A percentile compares a stretch with the other conserved stretches of the same genome.
phyloP scores from a whole-genome alignment of 768 basidiomycete genomes.

The Sistotremastrum niveocremeum region DNA sequence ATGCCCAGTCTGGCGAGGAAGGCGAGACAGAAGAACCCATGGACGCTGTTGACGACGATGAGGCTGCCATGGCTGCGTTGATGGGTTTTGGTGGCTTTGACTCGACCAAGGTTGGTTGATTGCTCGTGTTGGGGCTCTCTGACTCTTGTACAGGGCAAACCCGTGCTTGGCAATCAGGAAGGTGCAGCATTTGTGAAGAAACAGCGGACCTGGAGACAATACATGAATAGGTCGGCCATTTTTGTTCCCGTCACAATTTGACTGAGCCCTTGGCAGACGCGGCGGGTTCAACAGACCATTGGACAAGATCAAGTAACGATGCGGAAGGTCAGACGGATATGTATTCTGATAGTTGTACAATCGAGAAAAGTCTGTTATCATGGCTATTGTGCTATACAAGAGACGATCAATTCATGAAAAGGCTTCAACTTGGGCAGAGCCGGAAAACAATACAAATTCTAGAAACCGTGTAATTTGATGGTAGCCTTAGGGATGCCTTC shows the following conservation, averaged over 20 bases:
- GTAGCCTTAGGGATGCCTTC: constrained; percentile 65
- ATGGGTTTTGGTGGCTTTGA: constrained; percentile 89
- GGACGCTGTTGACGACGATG: constrained; percentile 49
- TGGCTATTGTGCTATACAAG: too few relatives aligned
- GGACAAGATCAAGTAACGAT: constrained; percentile 79
- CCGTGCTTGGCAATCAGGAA: constrained; percentile 73
- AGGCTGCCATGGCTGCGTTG: constrained; percentile 72
- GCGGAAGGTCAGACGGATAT: too few relatives aligned
- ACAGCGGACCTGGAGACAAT: constrained; percentile 87
- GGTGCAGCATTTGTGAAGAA: constrained; percentile 58
- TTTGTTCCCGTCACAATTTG: not conserved
- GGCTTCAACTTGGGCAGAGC: not conserved
- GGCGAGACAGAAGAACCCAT: constrained; percentile 25
- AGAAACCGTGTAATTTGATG: constrained; percentile 87
- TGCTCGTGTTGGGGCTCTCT: not conserved
- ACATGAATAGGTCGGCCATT: constrained; percentile 76
- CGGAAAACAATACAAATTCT: constrained; percentile 12
- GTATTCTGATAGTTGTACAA: too few relatives aligned
- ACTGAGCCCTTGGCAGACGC: constrained; percentile 31
- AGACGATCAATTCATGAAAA: too few relatives aligned
- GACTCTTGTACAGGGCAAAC: constrained; percentile 43
- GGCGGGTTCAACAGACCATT: constrained; percentile 87
- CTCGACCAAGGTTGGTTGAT: constrained; percentile 59
- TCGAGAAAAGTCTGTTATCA: too few relatives aligned
- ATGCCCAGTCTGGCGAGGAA: constrained; percentile 38